Conservation (phyloP, 1,284 basidiomycete species). For the Trichosporon ovoides region DNA sequence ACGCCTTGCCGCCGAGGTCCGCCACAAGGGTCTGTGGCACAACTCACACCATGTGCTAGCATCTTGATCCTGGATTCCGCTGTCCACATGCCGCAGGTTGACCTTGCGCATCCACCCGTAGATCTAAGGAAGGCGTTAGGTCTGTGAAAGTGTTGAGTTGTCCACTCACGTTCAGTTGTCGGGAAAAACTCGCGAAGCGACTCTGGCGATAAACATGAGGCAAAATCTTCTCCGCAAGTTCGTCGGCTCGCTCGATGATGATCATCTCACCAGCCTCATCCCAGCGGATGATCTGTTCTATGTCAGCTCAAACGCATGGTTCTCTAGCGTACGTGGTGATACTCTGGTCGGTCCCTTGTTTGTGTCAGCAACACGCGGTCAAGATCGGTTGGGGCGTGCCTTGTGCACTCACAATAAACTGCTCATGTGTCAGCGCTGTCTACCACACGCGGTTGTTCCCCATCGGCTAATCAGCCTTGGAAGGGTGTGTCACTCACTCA, state of each 20-base stretch:
- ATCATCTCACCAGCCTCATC: conserved; percentile 81
- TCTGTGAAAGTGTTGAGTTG: neutral
- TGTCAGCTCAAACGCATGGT: conserved; percentile 11
- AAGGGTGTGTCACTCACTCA: conserved; percentile 57
- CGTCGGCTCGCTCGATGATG: conserved; percentile 83
- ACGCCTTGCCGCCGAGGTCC: neutral
- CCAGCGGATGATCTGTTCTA: conserved; percentile 71
- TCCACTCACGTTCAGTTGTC: conserved; percentile 76
- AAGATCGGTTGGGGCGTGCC: too few species aligned
- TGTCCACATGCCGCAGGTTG: conserved; percentile 74
- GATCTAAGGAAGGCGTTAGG: conserved; percentile 56
- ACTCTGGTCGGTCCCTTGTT: conserved; percentile 21
- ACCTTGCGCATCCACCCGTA: conserved; percentile 94
- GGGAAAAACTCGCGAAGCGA: conserved; percentile 85
- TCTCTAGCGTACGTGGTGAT: conserved; percentile 34
- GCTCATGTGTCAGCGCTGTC: neutral
- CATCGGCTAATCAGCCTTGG: neutral
- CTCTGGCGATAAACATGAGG: conserved; percentile 86
- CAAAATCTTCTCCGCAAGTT: conserved; percentile 79
- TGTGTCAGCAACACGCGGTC: neutral
- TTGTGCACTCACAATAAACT: conserved; percentile 23
- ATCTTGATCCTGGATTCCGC: conserved; percentile 83
- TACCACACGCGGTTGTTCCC: too few species aligned
- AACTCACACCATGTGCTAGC: conserved; percentile 86
- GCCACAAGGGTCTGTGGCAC: neutral